A percentile compares a stretch with the other conserved stretches of the same genome.
These are phyloP conservation scores for Lasiodiplodia citricola DNA, from an alignment of 2,329 filamentous ascomycete genomes.

Conservation along the genomic window DNA sequence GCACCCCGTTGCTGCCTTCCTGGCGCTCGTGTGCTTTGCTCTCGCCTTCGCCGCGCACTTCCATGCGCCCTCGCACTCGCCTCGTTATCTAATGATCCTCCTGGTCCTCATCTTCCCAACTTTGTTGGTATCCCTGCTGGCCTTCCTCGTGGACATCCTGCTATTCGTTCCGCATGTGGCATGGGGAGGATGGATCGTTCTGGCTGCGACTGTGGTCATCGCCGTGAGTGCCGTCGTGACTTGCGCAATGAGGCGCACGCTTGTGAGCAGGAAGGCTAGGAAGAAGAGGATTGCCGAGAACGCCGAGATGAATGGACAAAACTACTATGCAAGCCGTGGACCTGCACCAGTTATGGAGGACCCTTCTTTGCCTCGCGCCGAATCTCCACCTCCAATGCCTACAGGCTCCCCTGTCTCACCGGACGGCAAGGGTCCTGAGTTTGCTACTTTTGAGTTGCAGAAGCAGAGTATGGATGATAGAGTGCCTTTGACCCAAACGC, in stretches of 20 bases:
- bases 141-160: conserved; percentile 91
- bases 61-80: conserved; percentile 86
- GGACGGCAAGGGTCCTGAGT: conserved; percentile 56
- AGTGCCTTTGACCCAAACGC: conserved; percentile 70
- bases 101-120: conserved; percentile 88
- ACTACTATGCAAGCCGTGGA: conserved; percentile 70
- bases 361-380: conserved; percentile 52
- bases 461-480: conserved; percentile 70
- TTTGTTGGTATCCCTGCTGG: conserved; percentile 79
- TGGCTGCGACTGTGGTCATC: conserved; percentile 86
- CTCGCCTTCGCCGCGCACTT: conserved; percentile 83
- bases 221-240: conserved; percentile 82
- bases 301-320: conserved; percentile 95
- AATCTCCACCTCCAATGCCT: conserved; percentile 58
- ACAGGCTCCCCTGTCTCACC: conserved; percentile 47
- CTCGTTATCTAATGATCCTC: conserved; percentile 81
- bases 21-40: conserved; percentile 83
- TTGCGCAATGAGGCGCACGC: conserved; percentile 90
- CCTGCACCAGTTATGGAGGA: conserved; percentile 47
- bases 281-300: conserved; percentile 92
- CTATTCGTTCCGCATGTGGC: conserved; percentile 92
- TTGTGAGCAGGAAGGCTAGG: conserved; percentile 90
- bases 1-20: conserved; percentile 85
- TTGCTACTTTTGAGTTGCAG: conserved; percentile 68
- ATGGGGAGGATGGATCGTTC: conserved; percentile 93